Conservation (phyloP, 2,329 filamentous ascomycete species). For the Sordariomycetes sp. region DNA sequence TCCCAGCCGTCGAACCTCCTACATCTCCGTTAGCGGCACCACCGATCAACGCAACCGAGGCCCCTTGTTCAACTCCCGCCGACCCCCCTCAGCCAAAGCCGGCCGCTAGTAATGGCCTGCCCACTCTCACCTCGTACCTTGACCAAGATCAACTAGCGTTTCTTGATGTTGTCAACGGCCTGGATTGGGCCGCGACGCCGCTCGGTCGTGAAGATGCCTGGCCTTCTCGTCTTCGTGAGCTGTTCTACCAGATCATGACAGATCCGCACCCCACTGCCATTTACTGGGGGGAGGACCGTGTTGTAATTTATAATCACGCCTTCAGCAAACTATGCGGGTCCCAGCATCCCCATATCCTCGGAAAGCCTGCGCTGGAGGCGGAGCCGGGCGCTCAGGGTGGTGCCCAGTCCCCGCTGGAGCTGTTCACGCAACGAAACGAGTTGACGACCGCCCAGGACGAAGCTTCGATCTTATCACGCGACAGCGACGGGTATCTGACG, state of each 20-base stretch:
- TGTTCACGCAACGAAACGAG: constrained; percentile 13
- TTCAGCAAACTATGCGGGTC: constrained; percentile 52
- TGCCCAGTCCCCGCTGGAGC: background rate
- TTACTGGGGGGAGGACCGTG: constrained; percentile 53
- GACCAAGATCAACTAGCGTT: constrained; percentile 13
- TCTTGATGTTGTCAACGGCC: constrained; percentile 24
- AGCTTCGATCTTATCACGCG: constrained; percentile 32
- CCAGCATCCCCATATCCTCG: constrained; percentile 54
- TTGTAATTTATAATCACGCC: constrained; percentile 58
- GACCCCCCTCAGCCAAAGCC: background rate
- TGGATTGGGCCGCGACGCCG: constrained; percentile 35
- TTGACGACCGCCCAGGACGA: constrained; percentile 28
- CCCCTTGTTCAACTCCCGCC: background rate
- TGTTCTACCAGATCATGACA: constrained; percentile 29
- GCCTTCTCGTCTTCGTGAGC: constrained; percentile 34
- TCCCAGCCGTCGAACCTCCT: background rate
- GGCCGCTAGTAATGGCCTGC: background rate
- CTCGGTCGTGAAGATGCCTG: constrained; percentile 35
- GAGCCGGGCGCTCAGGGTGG: constrained; percentile 40
- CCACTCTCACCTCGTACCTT: constrained; percentile 2
- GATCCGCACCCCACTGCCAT: constrained; percentile 42
- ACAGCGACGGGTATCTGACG: constrained; percentile 23
- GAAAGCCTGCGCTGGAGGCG: constrained; percentile 44
- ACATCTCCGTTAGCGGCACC: constrained; percentile 1
- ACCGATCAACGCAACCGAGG: background rate